These are phyloP conservation scores for Colletotrichum sp. DNA, from an alignment of 2,329 filamentous ascomycete species.

Conservation along the genomic window DNA sequence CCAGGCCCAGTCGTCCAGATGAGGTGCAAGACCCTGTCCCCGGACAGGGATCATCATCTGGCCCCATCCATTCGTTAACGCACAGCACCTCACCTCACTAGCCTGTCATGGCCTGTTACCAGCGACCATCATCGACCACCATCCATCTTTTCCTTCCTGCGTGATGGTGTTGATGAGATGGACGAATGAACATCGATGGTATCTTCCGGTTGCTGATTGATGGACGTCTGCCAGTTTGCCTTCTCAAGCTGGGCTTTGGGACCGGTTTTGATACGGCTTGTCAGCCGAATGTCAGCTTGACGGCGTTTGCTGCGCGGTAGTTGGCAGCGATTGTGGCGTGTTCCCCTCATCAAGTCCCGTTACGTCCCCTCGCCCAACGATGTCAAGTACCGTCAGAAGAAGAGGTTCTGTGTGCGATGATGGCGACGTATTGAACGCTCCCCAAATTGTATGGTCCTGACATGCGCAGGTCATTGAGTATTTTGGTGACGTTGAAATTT, in stretches of 20 bases:
- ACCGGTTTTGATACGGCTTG: not conserved
- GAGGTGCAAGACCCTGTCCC: conserved; percentile 17
- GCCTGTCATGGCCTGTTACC: not conserved
- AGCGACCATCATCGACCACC: conserved; percentile 6
- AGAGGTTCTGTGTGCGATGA: not conserved
- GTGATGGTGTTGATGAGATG: not conserved
- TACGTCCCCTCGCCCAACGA: not conserved
- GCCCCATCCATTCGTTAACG: conserved; percentile 12
- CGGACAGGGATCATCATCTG: conserved; percentile 15
- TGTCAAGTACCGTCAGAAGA: not conserved
- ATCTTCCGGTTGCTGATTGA: not conserved
- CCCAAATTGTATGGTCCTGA: not conserved
- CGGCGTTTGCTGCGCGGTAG: not conserved
- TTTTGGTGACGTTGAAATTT: not conserved
- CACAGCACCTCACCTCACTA: not conserved
- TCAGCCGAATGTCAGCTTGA: not conserved
- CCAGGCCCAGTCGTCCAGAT: not conserved
- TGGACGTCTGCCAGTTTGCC: not conserved
- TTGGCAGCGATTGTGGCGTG: not conserved
- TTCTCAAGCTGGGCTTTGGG: not conserved
- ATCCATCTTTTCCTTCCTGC: not conserved
- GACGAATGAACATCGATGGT: not conserved
- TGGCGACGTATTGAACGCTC: not conserved
- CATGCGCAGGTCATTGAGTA: not conserved
- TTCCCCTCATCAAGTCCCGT: not conserved